Evolutionary conservation across 2,329 filamentous ascomycete genomes (phyloP).

Genomic region (Trichoderma simmonsii): DNA sequence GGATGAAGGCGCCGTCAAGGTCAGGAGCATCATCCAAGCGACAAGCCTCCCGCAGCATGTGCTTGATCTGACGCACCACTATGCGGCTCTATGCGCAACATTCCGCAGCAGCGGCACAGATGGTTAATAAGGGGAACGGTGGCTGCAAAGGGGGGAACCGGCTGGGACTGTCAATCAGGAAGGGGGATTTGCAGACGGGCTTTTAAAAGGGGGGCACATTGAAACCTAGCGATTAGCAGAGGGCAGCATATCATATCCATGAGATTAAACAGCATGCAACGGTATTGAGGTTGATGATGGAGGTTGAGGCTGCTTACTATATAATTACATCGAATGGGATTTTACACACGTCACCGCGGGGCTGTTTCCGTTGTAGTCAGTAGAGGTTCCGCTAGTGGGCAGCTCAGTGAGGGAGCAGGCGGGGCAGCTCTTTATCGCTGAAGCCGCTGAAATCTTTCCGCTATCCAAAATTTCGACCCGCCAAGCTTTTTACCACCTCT

Average conservation of each 20-base stretch:
- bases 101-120: conserved; percentile 94
- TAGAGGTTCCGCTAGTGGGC: not conserved
- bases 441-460: not conserved
- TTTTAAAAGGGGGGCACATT: not conserved
- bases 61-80: conserved; percentile 91
- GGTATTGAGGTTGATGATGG: not conserved
- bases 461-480: conserved; percentile 16
- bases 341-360: conserved; percentile 15
- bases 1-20: conserved; percentile 95
- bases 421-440: conserved; percentile 18
- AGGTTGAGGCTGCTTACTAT: not conserved
- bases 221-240: not conserved
- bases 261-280: not conserved
- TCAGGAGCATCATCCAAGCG: conserved; percentile 93
- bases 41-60: conserved; percentile 92
- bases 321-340: not conserved
- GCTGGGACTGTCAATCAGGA: not conserved
- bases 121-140: conserved; percentile 47
- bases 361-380: not conserved
- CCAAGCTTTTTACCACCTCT: not conserved
- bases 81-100: conserved; percentile 88
- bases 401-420: not conserved
- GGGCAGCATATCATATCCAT: not conserved
- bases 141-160: not conserved
- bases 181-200: not conserved